A percentile compares a stretch with the other conserved stretches of the same genome.
Conservation (phyloP, 192 early-diverging fungal genomes). For the Coemansia sp. region DNA sequence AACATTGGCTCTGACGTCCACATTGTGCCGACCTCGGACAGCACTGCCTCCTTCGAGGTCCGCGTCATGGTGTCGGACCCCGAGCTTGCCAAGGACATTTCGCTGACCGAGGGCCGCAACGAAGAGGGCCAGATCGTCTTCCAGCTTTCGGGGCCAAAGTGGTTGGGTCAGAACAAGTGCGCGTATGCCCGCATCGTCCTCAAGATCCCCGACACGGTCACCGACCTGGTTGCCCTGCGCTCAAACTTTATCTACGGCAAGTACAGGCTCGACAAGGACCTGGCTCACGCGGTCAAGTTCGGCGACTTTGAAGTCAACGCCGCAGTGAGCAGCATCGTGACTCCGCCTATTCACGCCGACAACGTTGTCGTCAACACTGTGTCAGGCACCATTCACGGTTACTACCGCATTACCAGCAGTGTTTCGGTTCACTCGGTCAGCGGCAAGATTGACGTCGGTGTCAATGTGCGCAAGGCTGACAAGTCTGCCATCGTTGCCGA, state of each 20-base stretch:
- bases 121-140: conserved; percentile 36
- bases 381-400: conserved; percentile 36
- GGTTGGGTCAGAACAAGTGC: conserved; percentile 34
- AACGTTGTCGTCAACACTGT: conserved; percentile 32
- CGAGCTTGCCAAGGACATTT: conserved; percentile 38
- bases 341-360: conserved; percentile 30
- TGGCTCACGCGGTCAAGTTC: conserved; percentile 34
- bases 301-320: conserved; percentile 40
- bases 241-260: conserved; percentile 41
- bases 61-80: conserved; percentile 36
- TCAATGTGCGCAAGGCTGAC: conserved; percentile 39
- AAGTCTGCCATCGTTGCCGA: conserved; percentile 29
- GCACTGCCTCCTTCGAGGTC: conserved; percentile 28
- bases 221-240: conserved; percentile 20
- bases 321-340: conserved; percentile 25
- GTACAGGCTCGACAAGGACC: conserved; percentile 30
- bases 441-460: conserved; percentile 34
- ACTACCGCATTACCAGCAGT: conserved; percentile 24
- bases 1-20: conserved; percentile 41
- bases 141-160: conserved; percentile 44
- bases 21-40: conserved; percentile 20
- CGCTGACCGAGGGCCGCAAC: conserved; percentile 16
- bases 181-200: conserved; percentile 40
- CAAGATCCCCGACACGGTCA: conserved; percentile 24
- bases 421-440: conserved; percentile 34